These are phyloP conservation scores for Syncephalastrum racemosum DNA, from an alignment of 371 early-diverging fungal genomes.

Conservation along the genomic window DNA sequence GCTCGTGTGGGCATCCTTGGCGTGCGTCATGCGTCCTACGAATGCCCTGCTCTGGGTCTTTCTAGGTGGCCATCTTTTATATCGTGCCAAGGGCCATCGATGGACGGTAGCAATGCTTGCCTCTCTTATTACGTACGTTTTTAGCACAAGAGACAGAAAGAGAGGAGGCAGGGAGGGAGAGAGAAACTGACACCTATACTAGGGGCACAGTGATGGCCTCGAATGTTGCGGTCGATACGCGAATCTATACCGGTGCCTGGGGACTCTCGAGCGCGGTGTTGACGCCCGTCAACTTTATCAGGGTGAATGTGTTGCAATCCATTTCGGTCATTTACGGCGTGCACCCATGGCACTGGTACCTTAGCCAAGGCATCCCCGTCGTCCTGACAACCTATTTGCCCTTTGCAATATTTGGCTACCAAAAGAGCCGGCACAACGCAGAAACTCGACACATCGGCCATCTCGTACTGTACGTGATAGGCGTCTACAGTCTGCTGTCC, in stretches of 20 bases:
- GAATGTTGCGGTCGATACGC: constrained; percentile 63
- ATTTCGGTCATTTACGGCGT: constrained; percentile 88
- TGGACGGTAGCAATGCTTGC: constrained; percentile 31
- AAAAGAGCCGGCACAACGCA: neutral
- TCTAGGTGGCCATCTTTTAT: constrained; percentile 58
- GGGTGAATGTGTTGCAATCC: constrained; percentile 74
- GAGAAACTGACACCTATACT: constrained; percentile 2
- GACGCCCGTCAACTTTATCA: constrained; percentile 73
- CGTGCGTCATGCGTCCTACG: constrained; percentile 86
- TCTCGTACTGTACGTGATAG: constrained; percentile 47
- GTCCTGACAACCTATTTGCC: constrained; percentile 76
- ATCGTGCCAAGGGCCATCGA: constrained; percentile 13
- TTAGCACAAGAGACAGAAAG: no score
- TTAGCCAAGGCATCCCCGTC: constrained; percentile 78
- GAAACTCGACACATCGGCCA: constrained; percentile 6
- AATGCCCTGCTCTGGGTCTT: constrained; percentile 82
- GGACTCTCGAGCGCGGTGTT: constrained; percentile 41
- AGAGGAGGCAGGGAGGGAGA: neutral
- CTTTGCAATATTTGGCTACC: constrained; percentile 31
- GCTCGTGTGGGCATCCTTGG: constrained; percentile 67
- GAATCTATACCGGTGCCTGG: constrained; percentile 24
- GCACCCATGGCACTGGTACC: constrained; percentile 90
- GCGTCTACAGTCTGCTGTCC: constrained; percentile 70
- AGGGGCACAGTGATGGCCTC: constrained; percentile 38
- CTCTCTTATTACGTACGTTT: constrained; percentile 29